These are phyloP conservation scores for Diaporthe eres DNA, from an alignment of 2,329 filamentous ascomycete species.

Conservation along the genomic window DNA sequence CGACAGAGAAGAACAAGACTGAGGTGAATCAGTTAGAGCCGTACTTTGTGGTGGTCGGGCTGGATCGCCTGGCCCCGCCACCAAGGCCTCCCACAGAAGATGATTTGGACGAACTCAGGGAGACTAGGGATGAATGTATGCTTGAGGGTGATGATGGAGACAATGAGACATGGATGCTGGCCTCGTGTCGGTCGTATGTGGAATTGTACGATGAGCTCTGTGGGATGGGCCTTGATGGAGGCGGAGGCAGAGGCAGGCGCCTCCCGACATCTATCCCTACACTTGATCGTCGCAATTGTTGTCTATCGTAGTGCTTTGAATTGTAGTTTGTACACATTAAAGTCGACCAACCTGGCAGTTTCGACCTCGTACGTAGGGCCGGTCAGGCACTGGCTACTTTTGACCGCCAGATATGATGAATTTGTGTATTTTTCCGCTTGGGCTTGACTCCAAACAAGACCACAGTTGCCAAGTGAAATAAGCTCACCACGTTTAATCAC, in stretches of 20 bases:
- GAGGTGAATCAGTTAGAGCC: not conserved
- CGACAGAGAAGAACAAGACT: not conserved
- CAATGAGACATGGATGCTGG: not conserved
- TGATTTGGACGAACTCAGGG: not conserved
- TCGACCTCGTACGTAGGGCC: not conserved
- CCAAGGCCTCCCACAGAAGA: not conserved
- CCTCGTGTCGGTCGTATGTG: not conserved
- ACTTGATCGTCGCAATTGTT: not conserved
- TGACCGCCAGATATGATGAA: not conserved
- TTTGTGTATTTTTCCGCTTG: not conserved
- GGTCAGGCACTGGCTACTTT: not conserved
- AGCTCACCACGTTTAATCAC: not conserved
- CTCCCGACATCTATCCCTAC: not conserved
- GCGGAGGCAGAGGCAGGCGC: not conserved
- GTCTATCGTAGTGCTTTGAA: not conserved
- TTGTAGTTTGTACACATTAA: fast-evolving
- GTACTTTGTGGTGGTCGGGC: conserved; percentile 1
- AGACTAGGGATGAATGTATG: not conserved
- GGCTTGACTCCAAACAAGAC: no score
- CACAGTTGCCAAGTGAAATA: not conserved
- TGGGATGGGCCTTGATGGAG: not conserved
- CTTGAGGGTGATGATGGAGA: not conserved
- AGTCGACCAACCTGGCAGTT: not conserved
- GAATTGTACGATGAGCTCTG: not conserved
- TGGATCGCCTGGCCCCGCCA: not conserved